Percentiles rank a stretch among this genome's conserved stretches.
Conservation (phyloP, 2,329 filamentous ascomycete genomes). For the Pseudogymnoascus sp. region DNA sequence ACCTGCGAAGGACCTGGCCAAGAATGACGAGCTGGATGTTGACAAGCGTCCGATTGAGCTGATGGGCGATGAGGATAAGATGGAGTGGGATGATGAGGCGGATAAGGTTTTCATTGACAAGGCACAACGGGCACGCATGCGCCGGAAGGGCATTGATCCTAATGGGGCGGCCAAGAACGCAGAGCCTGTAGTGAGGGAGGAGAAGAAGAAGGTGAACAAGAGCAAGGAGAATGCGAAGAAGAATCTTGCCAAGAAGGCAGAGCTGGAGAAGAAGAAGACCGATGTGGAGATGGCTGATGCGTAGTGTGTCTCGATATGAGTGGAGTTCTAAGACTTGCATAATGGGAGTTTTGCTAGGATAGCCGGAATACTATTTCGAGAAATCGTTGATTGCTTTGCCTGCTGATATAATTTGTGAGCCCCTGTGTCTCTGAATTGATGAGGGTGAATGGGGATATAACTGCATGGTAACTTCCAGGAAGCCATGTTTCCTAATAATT, state of each 20-base stretch:
- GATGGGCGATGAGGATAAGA: slow-evolving; percentile 49
- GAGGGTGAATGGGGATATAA: too few relatives aligned
- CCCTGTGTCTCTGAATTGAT: too few relatives aligned
- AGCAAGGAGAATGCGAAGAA: slow-evolving; percentile 16
- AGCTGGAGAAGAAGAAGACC: not conserved
- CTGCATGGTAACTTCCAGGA: too few relatives aligned
- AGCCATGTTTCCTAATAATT: not conserved
- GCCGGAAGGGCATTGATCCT: slow-evolving; percentile 66
- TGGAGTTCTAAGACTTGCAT: slow-evolving; percentile 3
- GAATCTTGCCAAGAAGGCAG: slow-evolving; percentile 8
- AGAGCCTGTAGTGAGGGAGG: slow-evolving; percentile 11
- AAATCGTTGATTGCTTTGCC: not conserved
- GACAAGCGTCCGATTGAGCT: slow-evolving; percentile 61
- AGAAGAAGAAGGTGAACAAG: slow-evolving; percentile 21
- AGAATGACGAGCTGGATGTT: slow-evolving; percentile 42
- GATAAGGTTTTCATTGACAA: slow-evolving; percentile 64
- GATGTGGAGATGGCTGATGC: slow-evolving; percentile 8
- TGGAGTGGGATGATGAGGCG: slow-evolving; percentile 66
- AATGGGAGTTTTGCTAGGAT: slow-evolving; percentile 3
- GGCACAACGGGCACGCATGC: slow-evolving; percentile 65
- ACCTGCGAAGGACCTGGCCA: slow-evolving; percentile 24
- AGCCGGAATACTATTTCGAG: not conserved
- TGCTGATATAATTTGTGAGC: too few relatives aligned
- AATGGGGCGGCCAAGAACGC: slow-evolving; percentile 11
- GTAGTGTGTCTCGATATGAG: not conserved